Evolutionary conservation across 495 filamentous ascomycete genomes (phyloP).

Genomic region (Daldinia bambusicola): DNA sequence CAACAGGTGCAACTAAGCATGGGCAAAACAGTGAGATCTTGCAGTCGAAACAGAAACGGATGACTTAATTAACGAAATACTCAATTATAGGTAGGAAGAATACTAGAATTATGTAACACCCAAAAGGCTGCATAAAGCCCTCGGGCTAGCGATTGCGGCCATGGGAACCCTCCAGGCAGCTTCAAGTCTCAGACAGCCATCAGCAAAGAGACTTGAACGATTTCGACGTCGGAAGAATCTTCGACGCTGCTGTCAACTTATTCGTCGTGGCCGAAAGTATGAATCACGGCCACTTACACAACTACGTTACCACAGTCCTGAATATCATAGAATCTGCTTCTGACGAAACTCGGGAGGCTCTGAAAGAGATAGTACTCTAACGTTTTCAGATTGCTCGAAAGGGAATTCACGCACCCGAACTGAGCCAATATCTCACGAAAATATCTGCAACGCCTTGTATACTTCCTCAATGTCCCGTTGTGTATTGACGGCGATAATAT

Average conservation of each 20-base stretch:
- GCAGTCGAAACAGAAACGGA: slow-evolving; percentile 4
- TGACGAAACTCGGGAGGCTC: neutral
- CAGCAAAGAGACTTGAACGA: neutral
- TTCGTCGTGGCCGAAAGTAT: slow-evolving; percentile 1
- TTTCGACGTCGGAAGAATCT: slow-evolving; percentile 1
- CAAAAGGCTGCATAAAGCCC: slow-evolving; percentile 3
- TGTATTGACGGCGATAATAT: neutral
- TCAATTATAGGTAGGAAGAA: slow-evolving; percentile 6
- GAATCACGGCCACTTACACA: neutral
- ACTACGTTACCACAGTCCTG: neutral
- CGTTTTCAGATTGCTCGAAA: slow-evolving; percentile 9
- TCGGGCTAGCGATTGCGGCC: slow-evolving; percentile 2
- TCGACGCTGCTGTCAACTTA: slow-evolving; percentile 9
- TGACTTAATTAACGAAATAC: neutral
- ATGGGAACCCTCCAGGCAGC: slow-evolving; percentile 4
- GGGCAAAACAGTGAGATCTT: neutral
- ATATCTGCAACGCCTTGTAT: slow-evolving; percentile 2
- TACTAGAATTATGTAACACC: slow-evolving; percentile 4
- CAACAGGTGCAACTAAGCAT: slow-evolving; percentile 3
- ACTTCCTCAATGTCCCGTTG: neutral
- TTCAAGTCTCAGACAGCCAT: neutral
- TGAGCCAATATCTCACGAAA: slow-evolving; percentile 3
- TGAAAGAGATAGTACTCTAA: neutral
- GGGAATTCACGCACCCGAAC: slow-evolving; percentile 2
- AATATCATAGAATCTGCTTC: neutral